Conservation (phyloP, 129 eudicot genomes). For the Helianthus annuus region DNA sequence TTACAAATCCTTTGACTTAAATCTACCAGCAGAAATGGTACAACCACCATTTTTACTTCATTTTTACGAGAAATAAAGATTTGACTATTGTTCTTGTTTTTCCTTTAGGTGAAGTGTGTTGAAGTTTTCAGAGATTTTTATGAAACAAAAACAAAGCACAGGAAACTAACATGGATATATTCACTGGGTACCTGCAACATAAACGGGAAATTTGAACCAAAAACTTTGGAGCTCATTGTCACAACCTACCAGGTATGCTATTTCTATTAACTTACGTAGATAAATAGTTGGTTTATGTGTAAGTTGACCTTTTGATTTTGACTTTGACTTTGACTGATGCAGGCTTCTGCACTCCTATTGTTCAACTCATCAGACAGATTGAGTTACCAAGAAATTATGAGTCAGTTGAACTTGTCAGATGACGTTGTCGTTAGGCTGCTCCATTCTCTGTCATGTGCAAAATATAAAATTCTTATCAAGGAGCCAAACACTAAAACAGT, state of each 20-base stretch:
- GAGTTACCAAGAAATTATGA: conserved; percentile 54
- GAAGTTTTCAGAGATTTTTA: conserved; percentile 88
- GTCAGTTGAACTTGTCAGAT: conserved; percentile 49
- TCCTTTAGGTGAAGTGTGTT: conserved; percentile 70
- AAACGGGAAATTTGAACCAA: conserved; percentile 77
- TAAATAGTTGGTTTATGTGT: too few species aligned
- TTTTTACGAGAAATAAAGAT: neutral
- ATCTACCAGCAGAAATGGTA: conserved; percentile 91
- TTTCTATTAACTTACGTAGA: neutral
- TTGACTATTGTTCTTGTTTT: conserved; percentile 3
- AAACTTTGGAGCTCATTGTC: conserved; percentile 78
- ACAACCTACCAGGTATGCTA: conserved; percentile 83
- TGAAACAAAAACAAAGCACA: conserved; percentile 88
- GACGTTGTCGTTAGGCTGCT: conserved; percentile 64
- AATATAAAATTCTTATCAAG: conserved; percentile 62
- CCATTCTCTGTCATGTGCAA: conserved; percentile 67
- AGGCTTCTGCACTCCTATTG: conserved; percentile 46
- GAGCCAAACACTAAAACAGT: conserved; percentile 66
- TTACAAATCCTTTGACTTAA: conserved; percentile 81
- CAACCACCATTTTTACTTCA: neutral
- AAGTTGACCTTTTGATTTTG: too few species aligned
- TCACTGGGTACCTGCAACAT: conserved; percentile 92
- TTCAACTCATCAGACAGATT: conserved; percentile 67
- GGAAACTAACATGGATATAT: conserved; percentile 94
- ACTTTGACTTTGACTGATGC: neutral